These are phyloP conservation scores for Phylloporus sp. DNA, from an alignment of 768 basidiomycete species.

Conservation along the genomic window DNA sequence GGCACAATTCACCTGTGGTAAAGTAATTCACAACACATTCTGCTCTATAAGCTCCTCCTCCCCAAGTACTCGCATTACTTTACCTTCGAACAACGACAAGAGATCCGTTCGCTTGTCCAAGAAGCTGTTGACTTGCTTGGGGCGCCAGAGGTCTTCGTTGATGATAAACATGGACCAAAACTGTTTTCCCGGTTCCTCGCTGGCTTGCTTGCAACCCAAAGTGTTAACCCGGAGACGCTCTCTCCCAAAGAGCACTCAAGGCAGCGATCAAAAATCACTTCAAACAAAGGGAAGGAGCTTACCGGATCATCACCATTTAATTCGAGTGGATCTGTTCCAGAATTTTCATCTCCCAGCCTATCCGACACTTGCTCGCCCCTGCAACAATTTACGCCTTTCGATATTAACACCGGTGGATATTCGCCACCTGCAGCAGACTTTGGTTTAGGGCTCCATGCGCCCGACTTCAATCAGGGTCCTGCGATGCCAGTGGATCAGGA, in stretches of 20 bases:
- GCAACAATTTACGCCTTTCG: conserved; percentile 38
- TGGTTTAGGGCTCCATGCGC: conserved; percentile 23
- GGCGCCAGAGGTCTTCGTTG: conserved; percentile 68
- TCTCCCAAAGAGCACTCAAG: conserved; percentile 13
- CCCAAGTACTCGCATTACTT: conserved; percentile 67
- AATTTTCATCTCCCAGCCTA: conserved; percentile 25
- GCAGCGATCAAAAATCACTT: conserved; percentile 7
- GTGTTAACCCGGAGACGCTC: conserved; percentile 26
- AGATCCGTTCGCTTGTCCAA: conserved; percentile 62
- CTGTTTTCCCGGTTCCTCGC: conserved; percentile 77
- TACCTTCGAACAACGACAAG: conserved; percentile 50
- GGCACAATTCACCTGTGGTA: background rate
- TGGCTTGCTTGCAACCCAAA: conserved; percentile 61
- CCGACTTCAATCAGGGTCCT: conserved; percentile 40
- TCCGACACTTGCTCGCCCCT: conserved; percentile 39
- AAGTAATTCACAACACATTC: background rate
- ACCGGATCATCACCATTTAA: conserved; percentile 1
- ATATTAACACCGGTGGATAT: conserved; percentile 20
- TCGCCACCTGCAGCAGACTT: conserved; percentile 6
- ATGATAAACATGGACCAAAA: conserved; percentile 78
- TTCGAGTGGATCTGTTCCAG: conserved; percentile 9
- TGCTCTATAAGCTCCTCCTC: conserved; percentile 58
- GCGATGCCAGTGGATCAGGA: conserved; percentile 57
- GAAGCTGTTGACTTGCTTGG: conserved; percentile 64
- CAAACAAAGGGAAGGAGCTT: conserved; percentile 13